phyloP scores from a whole-genome alignment of 164 flowering plant species.

The Amborella trichopoda region DNA sequence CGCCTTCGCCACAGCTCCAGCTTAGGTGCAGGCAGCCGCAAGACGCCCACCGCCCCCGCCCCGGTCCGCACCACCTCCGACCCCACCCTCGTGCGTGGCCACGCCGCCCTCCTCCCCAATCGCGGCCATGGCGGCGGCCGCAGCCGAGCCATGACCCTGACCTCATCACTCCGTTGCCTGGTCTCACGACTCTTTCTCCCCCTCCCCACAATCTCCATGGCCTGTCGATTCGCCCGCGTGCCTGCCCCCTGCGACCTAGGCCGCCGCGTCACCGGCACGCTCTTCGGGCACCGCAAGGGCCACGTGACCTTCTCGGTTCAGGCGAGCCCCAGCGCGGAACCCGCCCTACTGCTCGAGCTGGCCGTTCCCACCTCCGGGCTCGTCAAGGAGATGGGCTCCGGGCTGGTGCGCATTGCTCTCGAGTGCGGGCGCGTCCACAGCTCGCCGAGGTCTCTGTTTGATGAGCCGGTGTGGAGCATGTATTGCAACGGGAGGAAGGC shows the following conservation, averaged over 20 bases:
- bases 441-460: slow-evolving; percentile 13
- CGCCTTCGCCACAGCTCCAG: no score
- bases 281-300: slow-evolving; percentile 77
- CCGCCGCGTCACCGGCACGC: slow-evolving; percentile 54
- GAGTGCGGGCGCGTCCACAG: slow-evolving; percentile 47
- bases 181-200: no score
- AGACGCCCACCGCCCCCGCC: no score
- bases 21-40: no score
- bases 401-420: slow-evolving; percentile 79
- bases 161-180: no score
- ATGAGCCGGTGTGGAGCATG: slow-evolving; percentile 78
- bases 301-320: slow-evolving; percentile 83
- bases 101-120: no score
- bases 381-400: slow-evolving; percentile 93
- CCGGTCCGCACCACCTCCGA: no score
- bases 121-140: no score
- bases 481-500: slow-evolving; percentile 78
- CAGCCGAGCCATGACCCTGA: no score
- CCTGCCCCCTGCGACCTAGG: slow-evolving; percentile 29
- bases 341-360: slow-evolving; percentile 65
- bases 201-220: no score
- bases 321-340: slow-evolving; percentile 40
- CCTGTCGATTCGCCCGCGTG: slow-evolving; percentile 19
- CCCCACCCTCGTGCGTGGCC: no score
- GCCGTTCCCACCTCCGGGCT: slow-evolving; percentile 61